These are phyloP conservation scores for Coleophoma eucalyptorum DNA, from an alignment of 2,329 filamentous ascomycete genomes.

Conservation along the genomic window DNA sequence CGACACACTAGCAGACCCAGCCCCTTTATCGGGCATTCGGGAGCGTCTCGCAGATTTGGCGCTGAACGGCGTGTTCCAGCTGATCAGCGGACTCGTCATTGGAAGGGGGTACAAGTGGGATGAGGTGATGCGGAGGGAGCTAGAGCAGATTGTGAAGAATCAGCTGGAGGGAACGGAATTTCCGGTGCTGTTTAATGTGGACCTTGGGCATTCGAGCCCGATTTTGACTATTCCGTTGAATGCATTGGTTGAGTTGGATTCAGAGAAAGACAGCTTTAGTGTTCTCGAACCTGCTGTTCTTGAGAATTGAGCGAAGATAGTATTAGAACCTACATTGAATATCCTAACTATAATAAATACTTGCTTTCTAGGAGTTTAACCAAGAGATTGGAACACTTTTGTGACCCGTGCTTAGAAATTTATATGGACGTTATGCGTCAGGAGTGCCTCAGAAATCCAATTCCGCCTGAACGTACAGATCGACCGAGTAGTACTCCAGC, in stretches of 20 bases:
- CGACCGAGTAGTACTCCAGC: too few relatives aligned
- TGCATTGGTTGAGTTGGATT: conserved; percentile 9
- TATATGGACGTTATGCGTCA: too few relatives aligned
- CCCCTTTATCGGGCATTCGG: conserved; percentile 1
- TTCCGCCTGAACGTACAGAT: too few relatives aligned
- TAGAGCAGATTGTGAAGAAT: conserved; percentile 6
- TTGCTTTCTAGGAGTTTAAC: too few relatives aligned
- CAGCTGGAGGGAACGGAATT: conserved; percentile 4
- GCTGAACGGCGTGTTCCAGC: conserved; percentile 9
- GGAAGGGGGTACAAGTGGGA: conserved; percentile 9
- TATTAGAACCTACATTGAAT: too few relatives aligned
- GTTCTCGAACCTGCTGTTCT: not conserved
- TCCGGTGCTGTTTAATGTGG: conserved; percentile 11
- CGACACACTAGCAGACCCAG: not conserved
- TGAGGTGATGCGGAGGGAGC: conserved; percentile 4
- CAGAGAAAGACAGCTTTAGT: not conserved
- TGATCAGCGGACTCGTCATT: conserved; percentile 10
- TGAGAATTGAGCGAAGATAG: too few relatives aligned
- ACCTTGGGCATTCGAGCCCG: conserved; percentile 14
- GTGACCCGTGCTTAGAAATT: too few relatives aligned
- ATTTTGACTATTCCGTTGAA: conserved; percentile 14
- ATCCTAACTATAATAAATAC: too few relatives aligned
- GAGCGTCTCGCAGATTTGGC: conserved; percentile 8
- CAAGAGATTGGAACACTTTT: too few relatives aligned
- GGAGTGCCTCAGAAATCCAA: too few relatives aligned